A percentile compares a stretch with the other conserved stretches of the same genome.
These are phyloP conservation scores for Fraxinus dipetala DNA, from an alignment of 305 asterid genomes.

Conservation along the genomic window DNA sequence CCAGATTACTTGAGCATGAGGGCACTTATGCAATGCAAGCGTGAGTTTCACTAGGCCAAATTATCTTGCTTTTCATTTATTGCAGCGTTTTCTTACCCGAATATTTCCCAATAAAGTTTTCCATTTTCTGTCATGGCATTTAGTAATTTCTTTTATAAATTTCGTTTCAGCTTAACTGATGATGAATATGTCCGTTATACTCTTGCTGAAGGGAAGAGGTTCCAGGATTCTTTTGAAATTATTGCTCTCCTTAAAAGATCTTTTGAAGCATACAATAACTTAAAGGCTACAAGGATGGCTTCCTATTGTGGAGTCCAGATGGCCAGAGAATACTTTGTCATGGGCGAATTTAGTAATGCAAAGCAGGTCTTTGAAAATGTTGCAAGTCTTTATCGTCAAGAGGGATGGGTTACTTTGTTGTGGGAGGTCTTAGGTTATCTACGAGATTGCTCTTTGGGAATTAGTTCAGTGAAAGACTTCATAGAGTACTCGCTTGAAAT, in stretches of 20 bases:
- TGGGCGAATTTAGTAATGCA: conserved; percentile 62
- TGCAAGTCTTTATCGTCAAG: conserved; percentile 80
- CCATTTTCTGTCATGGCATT: conserved; percentile 4
- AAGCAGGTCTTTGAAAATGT: conserved; percentile 68
- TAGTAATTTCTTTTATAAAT: conserved; percentile 20
- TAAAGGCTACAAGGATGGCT: conserved; percentile 77
- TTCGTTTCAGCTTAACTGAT: conserved; percentile 72
- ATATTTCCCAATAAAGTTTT: conserved; percentile 10
- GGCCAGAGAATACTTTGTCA: conserved; percentile 70
- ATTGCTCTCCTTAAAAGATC: conserved; percentile 84
- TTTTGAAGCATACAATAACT: conserved; percentile 65
- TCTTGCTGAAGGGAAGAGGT: conserved; percentile 83
- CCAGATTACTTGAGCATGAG: conserved; percentile 74
- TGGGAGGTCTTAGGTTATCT: conserved; percentile 92
- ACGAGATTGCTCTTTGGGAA: conserved; percentile 82
- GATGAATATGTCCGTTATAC: conserved; percentile 64
- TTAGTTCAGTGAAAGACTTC: conserved; percentile 73
- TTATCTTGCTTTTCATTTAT: conserved; percentile 24
- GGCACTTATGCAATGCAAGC: conserved; percentile 53
- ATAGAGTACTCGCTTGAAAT: conserved; percentile 91
- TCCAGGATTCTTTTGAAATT: conserved; percentile 80
- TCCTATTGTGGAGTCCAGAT: conserved; percentile 79
- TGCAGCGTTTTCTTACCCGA: conserved; percentile 10
- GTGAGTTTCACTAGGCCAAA: conserved; percentile 56
- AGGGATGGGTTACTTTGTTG: conserved; percentile 83